phyloP scores from a whole-genome alignment of 1,284 basidiomycete species.

The Rhodotorula sp. region DNA sequence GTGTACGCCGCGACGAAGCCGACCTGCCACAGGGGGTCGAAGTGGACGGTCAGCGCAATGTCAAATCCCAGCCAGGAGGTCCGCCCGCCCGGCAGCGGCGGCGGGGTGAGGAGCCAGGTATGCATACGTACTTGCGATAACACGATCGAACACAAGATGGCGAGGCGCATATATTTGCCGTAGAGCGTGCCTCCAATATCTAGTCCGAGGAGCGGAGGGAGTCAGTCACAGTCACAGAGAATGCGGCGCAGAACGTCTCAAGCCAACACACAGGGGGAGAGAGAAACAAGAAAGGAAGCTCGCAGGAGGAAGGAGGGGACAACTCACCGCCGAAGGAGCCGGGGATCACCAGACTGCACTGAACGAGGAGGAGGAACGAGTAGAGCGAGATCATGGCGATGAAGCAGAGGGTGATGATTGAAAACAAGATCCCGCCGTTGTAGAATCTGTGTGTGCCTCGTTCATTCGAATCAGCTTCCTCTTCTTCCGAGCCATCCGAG shows the following conservation, averaged over 20 bases:
- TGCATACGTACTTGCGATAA: constrained; percentile 72
- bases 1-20: constrained; percentile 85
- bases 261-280: background rate
- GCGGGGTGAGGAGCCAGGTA: constrained; percentile 37
- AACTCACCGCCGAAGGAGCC: constrained; percentile 84
- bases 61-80: background rate
- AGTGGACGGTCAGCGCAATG: background rate
- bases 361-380: constrained; percentile 88
- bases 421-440: constrained; percentile 94
- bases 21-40: constrained; percentile 19
- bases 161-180: constrained; percentile 85
- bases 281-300: background rate
- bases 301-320: background rate
- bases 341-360: constrained; percentile 82
- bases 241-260: background rate
- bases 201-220: constrained; percentile 44
- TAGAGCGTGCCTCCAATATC: constrained; percentile 94
- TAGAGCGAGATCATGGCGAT: constrained; percentile 88
- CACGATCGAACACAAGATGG: constrained; percentile 83
- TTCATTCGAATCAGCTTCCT: background rate
- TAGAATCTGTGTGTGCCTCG: constrained; percentile 62
- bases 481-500: too few species aligned
- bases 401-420: constrained; percentile 68
- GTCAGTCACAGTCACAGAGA: background rate
- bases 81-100: too few species aligned